Conservation (phyloP, 2,329 filamentous ascomycete species). For the Graphilbum ipis-grandicollis region DNA sequence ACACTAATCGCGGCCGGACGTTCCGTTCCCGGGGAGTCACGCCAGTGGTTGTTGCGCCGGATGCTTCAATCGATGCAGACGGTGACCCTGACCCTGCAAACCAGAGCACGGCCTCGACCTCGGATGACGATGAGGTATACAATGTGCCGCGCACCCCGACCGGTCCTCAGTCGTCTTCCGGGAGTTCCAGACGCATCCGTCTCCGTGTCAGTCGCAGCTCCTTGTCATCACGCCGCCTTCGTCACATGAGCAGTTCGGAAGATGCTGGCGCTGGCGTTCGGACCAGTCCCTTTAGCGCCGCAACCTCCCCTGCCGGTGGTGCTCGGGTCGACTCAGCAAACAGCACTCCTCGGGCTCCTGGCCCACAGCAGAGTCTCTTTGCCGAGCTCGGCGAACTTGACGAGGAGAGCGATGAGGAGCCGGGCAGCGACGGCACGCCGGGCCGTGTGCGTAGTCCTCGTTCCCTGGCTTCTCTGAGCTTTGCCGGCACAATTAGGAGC, state of each 20-base stretch:
- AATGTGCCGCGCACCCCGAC: slow-evolving; percentile 43
- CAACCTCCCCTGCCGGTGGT: slow-evolving; percentile 12
- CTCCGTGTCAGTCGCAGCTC: slow-evolving; percentile 51
- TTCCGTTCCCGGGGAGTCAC: background rate
- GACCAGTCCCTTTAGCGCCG: slow-evolving; percentile 27
- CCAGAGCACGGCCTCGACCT: slow-evolving; percentile 79
- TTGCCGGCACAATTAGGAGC: slow-evolving; percentile 1
- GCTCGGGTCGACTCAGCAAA: slow-evolving; percentile 21
- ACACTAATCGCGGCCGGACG: slow-evolving; percentile 2
- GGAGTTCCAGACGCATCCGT: slow-evolving; percentile 33
- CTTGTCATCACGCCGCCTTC: slow-evolving; percentile 35
- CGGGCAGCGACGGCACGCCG: slow-evolving; percentile 37
- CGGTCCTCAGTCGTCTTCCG: slow-evolving; percentile 42
- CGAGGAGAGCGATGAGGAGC: slow-evolving; percentile 52
- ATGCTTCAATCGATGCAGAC: background rate
- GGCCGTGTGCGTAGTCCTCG: slow-evolving; percentile 30
- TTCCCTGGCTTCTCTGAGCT: slow-evolving; percentile 21
- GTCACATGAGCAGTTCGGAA: slow-evolving; percentile 44
- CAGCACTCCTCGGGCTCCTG: slow-evolving; percentile 30
- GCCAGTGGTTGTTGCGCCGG: background rate
- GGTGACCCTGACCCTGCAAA: slow-evolving; percentile 15
- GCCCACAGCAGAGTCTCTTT: slow-evolving; percentile 61
- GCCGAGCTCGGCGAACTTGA: slow-evolving; percentile 75
- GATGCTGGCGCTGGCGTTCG: slow-evolving; percentile 13
- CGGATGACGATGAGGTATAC: slow-evolving; percentile 56